These are phyloP conservation scores for Venturia nashicola DNA, from an alignment of 2,329 filamentous ascomycete genomes.

Conservation along the genomic window DNA sequence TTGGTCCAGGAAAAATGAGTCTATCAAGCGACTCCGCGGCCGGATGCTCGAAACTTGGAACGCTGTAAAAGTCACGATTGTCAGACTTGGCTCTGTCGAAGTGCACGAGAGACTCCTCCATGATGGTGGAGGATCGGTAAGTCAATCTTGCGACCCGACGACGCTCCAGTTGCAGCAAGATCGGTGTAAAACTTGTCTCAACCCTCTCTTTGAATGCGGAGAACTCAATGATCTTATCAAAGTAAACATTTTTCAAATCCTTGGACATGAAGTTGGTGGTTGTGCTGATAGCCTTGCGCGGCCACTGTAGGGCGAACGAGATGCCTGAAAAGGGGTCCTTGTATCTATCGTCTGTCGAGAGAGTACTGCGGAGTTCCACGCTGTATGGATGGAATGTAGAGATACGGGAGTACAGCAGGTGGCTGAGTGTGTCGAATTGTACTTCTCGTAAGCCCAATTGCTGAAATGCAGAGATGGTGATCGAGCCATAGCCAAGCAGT, in stretches of 20 bases:
- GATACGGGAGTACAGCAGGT: conserved; percentile 9
- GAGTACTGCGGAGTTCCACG: neutral
- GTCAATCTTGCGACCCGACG: conserved; percentile 5
- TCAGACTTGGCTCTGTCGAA: neutral
- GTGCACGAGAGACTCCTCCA: neutral
- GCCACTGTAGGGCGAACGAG: neutral
- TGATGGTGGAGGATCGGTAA: neutral
- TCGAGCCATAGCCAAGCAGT: conserved; percentile 3
- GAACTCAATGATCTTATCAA: conserved; percentile 10
- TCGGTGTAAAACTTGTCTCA: neutral
- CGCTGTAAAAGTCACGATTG: conserved; percentile 8
- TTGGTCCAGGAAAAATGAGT: neutral
- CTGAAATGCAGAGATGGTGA: conserved; percentile 3
- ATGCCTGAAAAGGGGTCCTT: conserved; percentile 1
- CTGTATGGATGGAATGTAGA: conserved; percentile 8
- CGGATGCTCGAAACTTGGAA: conserved; percentile 5
- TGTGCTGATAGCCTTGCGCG: neutral
- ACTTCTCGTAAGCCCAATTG: conserved; percentile 4
- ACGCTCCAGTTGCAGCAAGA: conserved; percentile 6
- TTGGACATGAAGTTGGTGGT: neutral
- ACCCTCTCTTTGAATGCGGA: conserved; percentile 3
- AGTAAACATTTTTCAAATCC: conserved; percentile 6
- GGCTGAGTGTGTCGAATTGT: conserved; percentile 10
- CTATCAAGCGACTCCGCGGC: neutral
- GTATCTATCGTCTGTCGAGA: conserved; percentile 1